These are phyloP conservation scores for Chalciporus piperatus DNA, from an alignment of 768 basidiomycete genomes.

Conservation along the genomic window DNA sequence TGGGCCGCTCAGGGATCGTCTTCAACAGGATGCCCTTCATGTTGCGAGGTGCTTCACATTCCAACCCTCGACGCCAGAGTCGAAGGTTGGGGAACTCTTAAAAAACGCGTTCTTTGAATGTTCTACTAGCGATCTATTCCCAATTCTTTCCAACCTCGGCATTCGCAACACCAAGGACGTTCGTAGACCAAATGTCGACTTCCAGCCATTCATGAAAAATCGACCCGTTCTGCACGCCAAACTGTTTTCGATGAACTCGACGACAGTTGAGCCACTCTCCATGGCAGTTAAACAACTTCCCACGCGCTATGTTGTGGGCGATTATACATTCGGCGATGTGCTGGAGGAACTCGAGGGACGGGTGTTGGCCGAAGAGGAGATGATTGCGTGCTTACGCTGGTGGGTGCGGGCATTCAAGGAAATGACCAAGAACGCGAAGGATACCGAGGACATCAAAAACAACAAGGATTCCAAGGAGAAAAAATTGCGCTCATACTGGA, in stretches of 20 bases:
- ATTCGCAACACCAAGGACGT: conserved; percentile 64
- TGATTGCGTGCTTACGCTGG: conserved; percentile 82
- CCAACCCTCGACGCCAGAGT: conserved; percentile 76
- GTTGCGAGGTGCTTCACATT: conserved; percentile 87
- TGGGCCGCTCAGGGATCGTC: background rate
- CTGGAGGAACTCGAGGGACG: conserved; percentile 64
- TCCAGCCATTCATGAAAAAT: conserved; percentile 68
- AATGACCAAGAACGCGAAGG: conserved; percentile 8
- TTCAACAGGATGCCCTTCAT: conserved; percentile 48
- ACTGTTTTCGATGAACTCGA: conserved; percentile 30
- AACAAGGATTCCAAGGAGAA: conserved; percentile 14
- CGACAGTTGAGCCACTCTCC: too few relatives aligned
- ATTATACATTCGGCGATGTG: conserved; percentile 76
- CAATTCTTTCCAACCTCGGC: conserved; percentile 76
- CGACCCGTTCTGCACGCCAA: conserved; percentile 54
- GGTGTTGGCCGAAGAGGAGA: conserved; percentile 66
- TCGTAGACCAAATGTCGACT: conserved; percentile 64
- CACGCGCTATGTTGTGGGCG: conserved; percentile 57
- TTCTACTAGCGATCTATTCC: conserved; percentile 46
- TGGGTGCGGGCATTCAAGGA: conserved; percentile 44
- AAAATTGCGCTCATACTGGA: conserved; percentile 36
- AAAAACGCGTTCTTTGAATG: conserved; percentile 77
- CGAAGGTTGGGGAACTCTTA: conserved; percentile 64
- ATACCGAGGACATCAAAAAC: background rate
- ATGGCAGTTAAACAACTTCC: conserved; percentile 62